Evolutionary conservation across 2,329 filamentous ascomycete genomes (phyloP).

Genomic region (Hymenoscyphus linearis): DNA sequence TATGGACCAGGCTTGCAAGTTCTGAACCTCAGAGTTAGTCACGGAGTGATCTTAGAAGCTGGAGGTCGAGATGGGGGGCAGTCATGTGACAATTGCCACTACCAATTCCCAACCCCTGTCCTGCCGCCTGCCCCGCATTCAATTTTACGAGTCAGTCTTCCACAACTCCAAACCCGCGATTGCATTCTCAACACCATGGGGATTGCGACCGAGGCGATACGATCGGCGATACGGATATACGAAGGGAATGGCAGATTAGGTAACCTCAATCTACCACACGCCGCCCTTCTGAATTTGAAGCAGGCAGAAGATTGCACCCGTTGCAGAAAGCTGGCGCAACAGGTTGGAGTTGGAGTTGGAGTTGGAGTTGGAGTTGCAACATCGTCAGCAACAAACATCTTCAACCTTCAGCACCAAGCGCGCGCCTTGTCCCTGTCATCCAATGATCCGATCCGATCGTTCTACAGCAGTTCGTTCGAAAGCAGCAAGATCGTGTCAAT

Average conservation of each 20-base stretch:
- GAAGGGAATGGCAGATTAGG: too few relatives aligned
- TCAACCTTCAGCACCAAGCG: background rate
- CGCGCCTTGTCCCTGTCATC: background rate
- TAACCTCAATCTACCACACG: background rate
- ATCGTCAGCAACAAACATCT: background rate
- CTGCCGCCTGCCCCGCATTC: too few relatives aligned
- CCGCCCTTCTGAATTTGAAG: background rate
- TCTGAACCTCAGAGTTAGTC: too few relatives aligned
- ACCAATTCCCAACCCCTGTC: too few relatives aligned
- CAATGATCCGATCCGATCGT: background rate
- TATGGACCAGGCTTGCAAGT: too few relatives aligned
- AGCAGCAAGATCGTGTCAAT: background rate
- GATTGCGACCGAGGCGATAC: background rate
- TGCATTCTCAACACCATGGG: background rate
- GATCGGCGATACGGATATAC: background rate
- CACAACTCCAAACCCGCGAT: background rate
- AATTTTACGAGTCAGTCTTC: background rate
- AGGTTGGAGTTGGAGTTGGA: too few relatives aligned
- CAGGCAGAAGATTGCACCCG: background rate
- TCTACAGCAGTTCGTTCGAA: background rate
- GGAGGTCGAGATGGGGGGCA: too few relatives aligned
- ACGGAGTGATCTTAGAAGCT: too few relatives aligned
- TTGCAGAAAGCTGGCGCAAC: background rate
- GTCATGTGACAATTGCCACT: too few relatives aligned
- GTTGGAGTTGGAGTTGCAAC: background rate